Evolutionary conservation across 352 stramenopile genomes (phyloP).

Genomic region (Phytophthora ohioensis): DNA sequence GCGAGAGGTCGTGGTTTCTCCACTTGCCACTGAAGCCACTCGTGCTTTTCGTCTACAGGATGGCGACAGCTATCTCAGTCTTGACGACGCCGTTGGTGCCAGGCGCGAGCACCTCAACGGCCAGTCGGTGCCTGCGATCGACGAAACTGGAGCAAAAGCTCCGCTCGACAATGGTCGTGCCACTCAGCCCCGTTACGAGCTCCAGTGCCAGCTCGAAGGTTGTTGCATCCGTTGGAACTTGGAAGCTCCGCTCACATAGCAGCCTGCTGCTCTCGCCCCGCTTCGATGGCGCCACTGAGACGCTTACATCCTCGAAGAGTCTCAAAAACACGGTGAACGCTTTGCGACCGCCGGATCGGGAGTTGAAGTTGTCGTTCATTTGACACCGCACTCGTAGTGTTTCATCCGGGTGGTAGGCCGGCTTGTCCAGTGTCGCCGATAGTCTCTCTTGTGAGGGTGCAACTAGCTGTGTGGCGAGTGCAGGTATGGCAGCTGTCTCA

Average conservation of each 20-base stretch:
- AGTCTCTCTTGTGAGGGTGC: background rate
- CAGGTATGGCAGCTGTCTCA: background rate
- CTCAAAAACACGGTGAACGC: constrained; percentile 13
- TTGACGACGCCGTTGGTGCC: background rate
- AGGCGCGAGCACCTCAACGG: background rate
- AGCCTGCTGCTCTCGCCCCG: constrained; percentile 3
- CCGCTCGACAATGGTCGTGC: background rate
- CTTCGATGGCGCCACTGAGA: constrained; percentile 13
- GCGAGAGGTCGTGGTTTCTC: constrained; percentile 9
- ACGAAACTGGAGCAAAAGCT: constrained; percentile 21
- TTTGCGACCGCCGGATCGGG: background rate
- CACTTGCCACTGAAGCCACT: constrained; percentile 20
- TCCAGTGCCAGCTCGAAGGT: constrained; percentile 17
- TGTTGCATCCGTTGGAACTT: background rate
- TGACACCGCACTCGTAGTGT: constrained; percentile 12
- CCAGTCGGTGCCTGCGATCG: constrained; percentile 8
- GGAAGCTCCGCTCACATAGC: constrained; percentile 10
- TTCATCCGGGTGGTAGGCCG: constrained; percentile 3
- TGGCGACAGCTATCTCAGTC: constrained; percentile 11
- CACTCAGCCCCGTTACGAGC: background rate
- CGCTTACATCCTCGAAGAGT: constrained; percentile 15
- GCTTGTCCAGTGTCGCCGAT: constrained; percentile 10
- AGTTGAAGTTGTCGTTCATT: background rate
- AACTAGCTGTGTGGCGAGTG: background rate
- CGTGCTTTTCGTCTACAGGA: constrained; percentile 15